Percentiles rank a stretch among this genome's conserved stretches.
Conservation (phyloP, 495 filamentous ascomycete species). For the Xylaria flabelliformis region DNA sequence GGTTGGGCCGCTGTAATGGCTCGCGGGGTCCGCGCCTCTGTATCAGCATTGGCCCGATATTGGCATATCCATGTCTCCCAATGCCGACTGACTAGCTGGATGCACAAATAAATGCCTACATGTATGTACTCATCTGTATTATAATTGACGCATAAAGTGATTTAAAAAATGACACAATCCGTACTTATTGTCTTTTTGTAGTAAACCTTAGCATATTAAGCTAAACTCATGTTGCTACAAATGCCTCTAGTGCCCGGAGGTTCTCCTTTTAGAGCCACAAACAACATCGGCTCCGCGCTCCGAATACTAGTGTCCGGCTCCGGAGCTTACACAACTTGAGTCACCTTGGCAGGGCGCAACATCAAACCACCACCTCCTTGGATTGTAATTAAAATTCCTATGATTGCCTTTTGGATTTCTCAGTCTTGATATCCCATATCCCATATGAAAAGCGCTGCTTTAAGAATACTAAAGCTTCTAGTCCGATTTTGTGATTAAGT, state of each 20-base stretch:
- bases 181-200: neutral
- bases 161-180: neutral
- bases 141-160: neutral
- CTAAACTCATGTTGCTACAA: neutral
- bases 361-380: neutral
- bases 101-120: neutral
- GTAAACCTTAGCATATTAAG: neutral
- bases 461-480: neutral
- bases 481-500: neutral
- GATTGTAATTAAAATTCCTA: neutral
- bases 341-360: neutral
- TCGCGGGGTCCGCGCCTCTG: neutral
- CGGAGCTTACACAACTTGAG: conserved; percentile 11
- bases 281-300: neutral
- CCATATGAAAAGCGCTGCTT: neutral
- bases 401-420: neutral
- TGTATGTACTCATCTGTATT: neutral
- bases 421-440: neutral
- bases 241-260: neutral
- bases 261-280: neutral
- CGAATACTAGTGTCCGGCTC: conserved; percentile 10
- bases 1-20: neutral
- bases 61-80: no score
- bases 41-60: no score
- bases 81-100: no score